Evolutionary conservation across 2,329 filamentous ascomycete genomes (phyloP), one percentile per base, ranked within the genome.

Genomic region (Sarocladium oryzae): DNA sequence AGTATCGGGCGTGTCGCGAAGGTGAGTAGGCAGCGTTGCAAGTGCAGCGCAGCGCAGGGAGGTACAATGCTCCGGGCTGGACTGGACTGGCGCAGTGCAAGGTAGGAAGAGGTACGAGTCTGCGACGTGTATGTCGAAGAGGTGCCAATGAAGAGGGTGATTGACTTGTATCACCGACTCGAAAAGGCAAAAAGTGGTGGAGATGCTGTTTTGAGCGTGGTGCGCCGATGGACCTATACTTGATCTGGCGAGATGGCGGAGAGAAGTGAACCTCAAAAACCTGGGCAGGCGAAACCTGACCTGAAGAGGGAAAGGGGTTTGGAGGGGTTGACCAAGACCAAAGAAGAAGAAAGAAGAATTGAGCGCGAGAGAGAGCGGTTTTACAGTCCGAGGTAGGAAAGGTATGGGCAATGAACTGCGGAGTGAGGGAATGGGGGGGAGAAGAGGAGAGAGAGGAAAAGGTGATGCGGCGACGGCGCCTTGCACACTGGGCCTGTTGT

Each of bases 151-250:
- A 28, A 49, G 46, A 49, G 46, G 21, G 46, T 16, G 30, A 37
- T 49, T 49, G 46, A 49, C 52, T 56, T 60, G 64, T 66, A 65
- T 68, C 61, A 77, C 74, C 53, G 54, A 53, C 59, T 63, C 61
- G 74, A 75, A 78, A 75, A 69, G 71, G 70, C 64, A 71, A 78
- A 73, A 71, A 70, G 68, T 72, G 72, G 78, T 79, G 77, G 77
- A 80, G 76, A 78, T 78, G 70, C 78, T 81, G 71, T 70, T 81
- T 81, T 79, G 78, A 79, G 78, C 72, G 76, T 79, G 74, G 76
- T 79, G 77, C 46, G 46, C 77, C 75, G 77, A 79, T 74, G 75
- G 76, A 72, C 75, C 78, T 82, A 81, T 79, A 79, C 78, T 81
- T 72, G 73, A 81, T 82, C 76, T 79, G 78, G 78, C 70, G 72